Conservation (phyloP, 805 yeast genomes). For the Candida ovalis region DNA sequence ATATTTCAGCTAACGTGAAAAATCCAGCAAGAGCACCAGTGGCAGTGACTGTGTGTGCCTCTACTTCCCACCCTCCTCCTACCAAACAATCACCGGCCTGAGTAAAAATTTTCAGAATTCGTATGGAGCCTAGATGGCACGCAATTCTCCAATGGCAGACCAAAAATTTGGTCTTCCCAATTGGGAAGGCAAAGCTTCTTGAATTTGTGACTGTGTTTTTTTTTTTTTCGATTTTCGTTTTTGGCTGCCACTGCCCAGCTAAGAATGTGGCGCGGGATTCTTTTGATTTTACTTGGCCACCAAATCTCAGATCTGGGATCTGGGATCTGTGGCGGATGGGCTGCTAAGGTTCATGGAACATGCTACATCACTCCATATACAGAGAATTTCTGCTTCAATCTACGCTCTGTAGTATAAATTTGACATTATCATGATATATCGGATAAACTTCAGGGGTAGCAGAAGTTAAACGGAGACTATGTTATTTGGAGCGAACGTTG, state of each 20-base stretch:
- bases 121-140: background rate
- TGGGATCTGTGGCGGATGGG: background rate
- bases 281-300: background rate
- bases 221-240: background rate
- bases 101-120: conserved; percentile 1
- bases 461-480: no score
- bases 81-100: background rate
- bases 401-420: no score
- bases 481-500: no score
- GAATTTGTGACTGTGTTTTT: background rate
- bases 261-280: no score
- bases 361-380: no score
- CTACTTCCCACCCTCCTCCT: background rate
- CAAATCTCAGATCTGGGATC: background rate
- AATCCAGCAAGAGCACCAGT: background rate
- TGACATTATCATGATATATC: no score
- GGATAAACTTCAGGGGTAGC: no score
- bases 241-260: background rate
- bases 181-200: background rate
- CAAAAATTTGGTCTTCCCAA: background rate
- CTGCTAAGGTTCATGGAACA: no score
- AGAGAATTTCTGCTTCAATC: no score
- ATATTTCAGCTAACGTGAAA: background rate
- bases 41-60: background rate
- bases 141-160: background rate